Percentiles rank a stretch among this genome's conserved stretches.
phyloP scores from a whole-genome alignment of 2,329 filamentous ascomycete genomes.

The Verticillium nubilum region DNA sequence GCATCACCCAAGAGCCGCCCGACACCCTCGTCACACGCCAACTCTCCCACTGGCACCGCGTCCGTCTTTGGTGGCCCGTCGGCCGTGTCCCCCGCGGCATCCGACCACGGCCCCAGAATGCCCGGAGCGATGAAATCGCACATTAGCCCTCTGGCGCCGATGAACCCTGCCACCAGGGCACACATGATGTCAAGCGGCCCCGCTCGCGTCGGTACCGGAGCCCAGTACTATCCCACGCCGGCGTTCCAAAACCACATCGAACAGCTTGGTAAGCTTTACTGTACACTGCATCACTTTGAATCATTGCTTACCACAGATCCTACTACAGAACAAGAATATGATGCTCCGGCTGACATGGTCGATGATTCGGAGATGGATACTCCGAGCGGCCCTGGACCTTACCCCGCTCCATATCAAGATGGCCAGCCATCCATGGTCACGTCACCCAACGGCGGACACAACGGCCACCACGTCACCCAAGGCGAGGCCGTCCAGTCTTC shows the following conservation, averaged over 20 bases:
- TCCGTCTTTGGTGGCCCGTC: slow-evolving; percentile 33
- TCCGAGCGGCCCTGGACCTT: slow-evolving; percentile 59
- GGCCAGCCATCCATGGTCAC: slow-evolving; percentile 35
- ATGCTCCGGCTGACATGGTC: slow-evolving; percentile 82
- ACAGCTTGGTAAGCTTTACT: slow-evolving; percentile 81
- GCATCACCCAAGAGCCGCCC: slow-evolving; percentile 67
- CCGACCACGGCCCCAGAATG: slow-evolving; percentile 39
- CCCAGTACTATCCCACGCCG: slow-evolving; percentile 72
- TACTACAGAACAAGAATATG: slow-evolving; percentile 91
- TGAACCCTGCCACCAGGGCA: slow-evolving; percentile 22
- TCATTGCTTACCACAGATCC: slow-evolving; percentile 58
- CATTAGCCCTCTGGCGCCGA: slow-evolving; percentile 25
- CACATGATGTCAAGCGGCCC: slow-evolving; percentile 24
- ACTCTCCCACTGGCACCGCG: slow-evolving; percentile 47
- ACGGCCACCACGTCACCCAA: slow-evolving; percentile 31
- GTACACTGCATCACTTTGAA: slow-evolving; percentile 40
- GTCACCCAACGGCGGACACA: slow-evolving; percentile 29
- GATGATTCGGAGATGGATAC: slow-evolving; percentile 74
- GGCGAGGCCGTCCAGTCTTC: slow-evolving; percentile 28
- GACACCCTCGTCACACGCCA: slow-evolving; percentile 72
- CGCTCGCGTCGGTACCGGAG: slow-evolving; percentile 32
- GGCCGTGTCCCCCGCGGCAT: slow-evolving; percentile 37
- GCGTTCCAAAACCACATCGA: slow-evolving; percentile 89
- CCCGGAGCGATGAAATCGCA: slow-evolving; percentile 32
- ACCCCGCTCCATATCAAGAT: slow-evolving; percentile 50